A percentile compares a stretch with the other conserved stretches of the same genome.
phyloP scores from a whole-genome alignment of 2,329 filamentous ascomycete species.

The Aspergillus sp. region DNA sequence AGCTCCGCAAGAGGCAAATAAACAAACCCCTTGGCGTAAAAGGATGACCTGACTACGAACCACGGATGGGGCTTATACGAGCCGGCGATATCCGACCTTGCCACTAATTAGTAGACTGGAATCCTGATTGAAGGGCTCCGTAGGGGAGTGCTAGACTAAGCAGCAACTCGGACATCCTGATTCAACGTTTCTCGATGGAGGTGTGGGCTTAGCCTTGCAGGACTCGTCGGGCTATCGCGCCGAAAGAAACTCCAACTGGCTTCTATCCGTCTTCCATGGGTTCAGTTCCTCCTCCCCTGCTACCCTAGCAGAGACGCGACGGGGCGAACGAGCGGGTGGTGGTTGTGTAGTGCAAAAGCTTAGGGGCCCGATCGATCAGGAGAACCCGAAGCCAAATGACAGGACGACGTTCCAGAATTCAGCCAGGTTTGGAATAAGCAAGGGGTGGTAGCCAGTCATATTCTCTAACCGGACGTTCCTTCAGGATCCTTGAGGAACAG shows the following conservation, averaged over 20 bases:
- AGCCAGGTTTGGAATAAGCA: background rate
- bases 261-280: slow-evolving; percentile 37
- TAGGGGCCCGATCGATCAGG: background rate
- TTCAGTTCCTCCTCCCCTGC: background rate
- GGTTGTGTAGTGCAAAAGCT: background rate
- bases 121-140: no score
- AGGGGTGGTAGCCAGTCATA: background rate
- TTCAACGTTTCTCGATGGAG: background rate
- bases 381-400: slow-evolving; percentile 1
- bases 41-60: background rate
- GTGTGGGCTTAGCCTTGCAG: background rate
- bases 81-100: background rate
- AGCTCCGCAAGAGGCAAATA: background rate
- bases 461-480: background rate
- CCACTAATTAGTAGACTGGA: background rate
- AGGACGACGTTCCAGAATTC: background rate
- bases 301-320: background rate
- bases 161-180: background rate
- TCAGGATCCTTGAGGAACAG: background rate
- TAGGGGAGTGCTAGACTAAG: background rate
- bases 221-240: background rate
- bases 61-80: background rate
- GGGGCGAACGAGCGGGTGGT: background rate
- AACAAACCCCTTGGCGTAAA: background rate
- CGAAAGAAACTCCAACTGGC: background rate